These are phyloP conservation scores for Cercospora citrullina DNA, from an alignment of 2,329 filamentous ascomycete genomes.

Conservation along the genomic window DNA sequence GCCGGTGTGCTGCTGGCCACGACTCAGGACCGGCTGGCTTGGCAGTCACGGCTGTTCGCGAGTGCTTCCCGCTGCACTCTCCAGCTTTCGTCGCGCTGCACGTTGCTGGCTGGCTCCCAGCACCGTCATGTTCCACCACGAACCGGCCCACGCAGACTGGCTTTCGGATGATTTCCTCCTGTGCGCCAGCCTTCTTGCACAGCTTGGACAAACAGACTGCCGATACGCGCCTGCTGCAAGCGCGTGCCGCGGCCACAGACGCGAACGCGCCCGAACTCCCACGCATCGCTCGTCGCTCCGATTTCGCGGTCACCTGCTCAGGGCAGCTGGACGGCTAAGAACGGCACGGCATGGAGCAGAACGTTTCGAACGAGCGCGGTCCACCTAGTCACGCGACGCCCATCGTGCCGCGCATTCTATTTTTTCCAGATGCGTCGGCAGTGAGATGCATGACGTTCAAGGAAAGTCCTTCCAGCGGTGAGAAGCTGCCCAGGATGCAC, in stretches of 20 bases:
- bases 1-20: background rate
- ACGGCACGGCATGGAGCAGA: background rate
- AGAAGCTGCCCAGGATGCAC: background rate
- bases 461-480: background rate
- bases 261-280: background rate
- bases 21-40: background rate
- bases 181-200: background rate
- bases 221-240: background rate
- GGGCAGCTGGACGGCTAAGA: background rate
- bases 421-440: background rate
- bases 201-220: background rate
- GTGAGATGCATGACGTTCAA: background rate
- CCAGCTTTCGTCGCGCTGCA: conserved; percentile 1
- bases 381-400: background rate
- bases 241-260: background rate
- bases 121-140: background rate
- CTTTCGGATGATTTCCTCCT: background rate
- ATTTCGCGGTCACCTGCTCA: background rate
- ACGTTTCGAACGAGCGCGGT: background rate
- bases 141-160: background rate
- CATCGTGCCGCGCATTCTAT: background rate
- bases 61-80: background rate
- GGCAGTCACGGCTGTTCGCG: background rate
- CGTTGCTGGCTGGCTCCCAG: background rate
- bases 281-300: background rate